Percentiles rank a stretch among this genome's conserved stretches.
These are phyloP conservation scores for Capsella rubella DNA, from an alignment of 441 rosid genomes.

Conservation along the genomic window DNA sequence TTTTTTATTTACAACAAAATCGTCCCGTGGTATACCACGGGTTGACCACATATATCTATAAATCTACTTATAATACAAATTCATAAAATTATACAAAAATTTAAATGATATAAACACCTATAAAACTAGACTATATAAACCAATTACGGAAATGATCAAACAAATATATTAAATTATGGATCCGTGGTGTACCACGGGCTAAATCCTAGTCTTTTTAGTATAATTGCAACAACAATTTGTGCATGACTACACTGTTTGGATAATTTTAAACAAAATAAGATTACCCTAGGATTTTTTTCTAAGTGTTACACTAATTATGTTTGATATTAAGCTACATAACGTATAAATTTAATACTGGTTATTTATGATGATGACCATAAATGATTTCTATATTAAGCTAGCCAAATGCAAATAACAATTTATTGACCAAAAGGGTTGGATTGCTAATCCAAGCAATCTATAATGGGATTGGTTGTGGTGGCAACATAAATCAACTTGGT, in stretches of 20 bases:
- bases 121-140: no score
- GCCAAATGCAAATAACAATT: not conserved
- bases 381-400: not conserved
- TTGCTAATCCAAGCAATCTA: conserved; percentile 25
- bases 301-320: not conserved
- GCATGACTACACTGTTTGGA: not conserved
- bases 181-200: no score
- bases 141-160: no score
- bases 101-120: no score
- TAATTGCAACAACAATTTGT: conserved; percentile 5
- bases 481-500: conserved; percentile 37
- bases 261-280: not conserved
- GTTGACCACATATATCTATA: no score
- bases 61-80: no score
- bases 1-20: no score
- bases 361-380: not conserved
- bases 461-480: conserved; percentile 39
- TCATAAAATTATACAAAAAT: no score
- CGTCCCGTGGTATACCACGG: no score
- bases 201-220: not conserved
- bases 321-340: not conserved
- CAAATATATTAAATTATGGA: no score
- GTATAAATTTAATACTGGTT: not conserved
- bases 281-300: not conserved
- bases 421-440: conserved; percentile 14